Base-by-base conservation (phyloP, 2,329 filamentous ascomycete species). In the Fulvia fulva region DNA sequence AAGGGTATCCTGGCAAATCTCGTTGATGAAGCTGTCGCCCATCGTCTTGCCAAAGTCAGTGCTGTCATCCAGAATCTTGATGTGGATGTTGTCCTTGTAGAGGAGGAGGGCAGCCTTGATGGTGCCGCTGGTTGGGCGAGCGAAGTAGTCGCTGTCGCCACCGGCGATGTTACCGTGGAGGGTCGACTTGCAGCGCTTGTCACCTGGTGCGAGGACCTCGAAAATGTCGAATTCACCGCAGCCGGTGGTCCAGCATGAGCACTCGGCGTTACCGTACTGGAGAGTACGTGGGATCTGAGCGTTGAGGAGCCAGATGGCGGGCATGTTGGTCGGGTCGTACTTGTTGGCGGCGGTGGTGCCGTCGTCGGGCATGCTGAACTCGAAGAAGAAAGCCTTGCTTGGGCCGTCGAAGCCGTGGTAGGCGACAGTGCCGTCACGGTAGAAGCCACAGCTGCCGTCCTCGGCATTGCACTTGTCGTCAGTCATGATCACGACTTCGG, bases 191-290 rank as follows among this genome's bases (percentile, higher is more conserved):
- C 84, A 83, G 68, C 84, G 84, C 45, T 76, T 80, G 70, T 87
- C 84, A 26, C 88, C 88, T 0, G 80, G 71, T 60, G 81, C 78
- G 43, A 92, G 82, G 23, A 89, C 80, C 75, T 92, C 89, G 67
- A 87, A 86, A 55, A 91, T 80, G 68, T 93, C 89, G 61, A 88
- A 83, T 75, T 93, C 89, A 66, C 87, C 88, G 70, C 89, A 91
- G 37, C 83, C 84, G 67, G 70, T 78, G 12, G 73, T 74, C 88
- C 88, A 91, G 79, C 89, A 92, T 59, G 84, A 88, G 79, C 89
- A 92, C 2, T 75, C 73, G 7, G 76, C 71, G 50, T 77, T 75
- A 62, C 80, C 80, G 76, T 91, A 91, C 72, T 91, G 88, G 5
- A 81, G 76, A 5, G 87, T 86, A 60, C 85, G 85, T 25, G 88